Evolutionary conservation across 768 basidiomycete genomes (phyloP), one percentile per base, ranked within the genome.

Genomic region (Pleurotus sapidus): DNA sequence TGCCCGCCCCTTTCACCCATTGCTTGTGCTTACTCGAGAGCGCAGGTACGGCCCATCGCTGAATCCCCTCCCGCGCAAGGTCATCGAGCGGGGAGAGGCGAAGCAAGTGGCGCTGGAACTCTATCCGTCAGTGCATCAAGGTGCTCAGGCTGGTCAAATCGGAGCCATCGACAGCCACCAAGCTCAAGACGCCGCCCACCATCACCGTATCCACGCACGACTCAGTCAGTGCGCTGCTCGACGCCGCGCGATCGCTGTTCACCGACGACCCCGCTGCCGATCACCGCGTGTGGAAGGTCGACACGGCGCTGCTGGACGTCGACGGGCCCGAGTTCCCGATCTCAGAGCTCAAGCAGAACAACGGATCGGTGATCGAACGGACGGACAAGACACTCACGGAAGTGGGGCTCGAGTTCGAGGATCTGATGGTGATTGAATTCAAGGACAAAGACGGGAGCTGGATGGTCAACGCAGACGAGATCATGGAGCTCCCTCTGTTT

Each of bases 381-480:
- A 77, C 71, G 49, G 68, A 78, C 46, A 77, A 74, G 61, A 80
- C 79, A 0, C 69, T 91, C 12, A 84, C 84, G 47, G 87, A 88
- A 23, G 79, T 77, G 2, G 69, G 77, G 42, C 74, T 90, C 25
- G 74, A 83, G 57, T 74, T 77, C 2, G 86, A 82, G 23, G 91
- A 94, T 65, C 73, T 77, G 1, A 87, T 95, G 69, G 83, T 86
- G 1, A 82, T 94, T n/a, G 94, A 97, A 63, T 81, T 88, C 65
- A 82, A 84, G 64, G 17, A 39, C n/a, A 66, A 72, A 37, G 64
- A 75, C n/a, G 80, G 77, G 43, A 73, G 74, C 15, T 93, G 90
- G 90, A 64, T 86, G 18, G 72, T 81, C 3, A 79, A 83, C 46
- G 38, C 63, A 3, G 61, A 64, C 8, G 62, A 62, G 34, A 55